Conservation (phyloP, 345 rosid species). For the Lepidium aucheri region DNA sequence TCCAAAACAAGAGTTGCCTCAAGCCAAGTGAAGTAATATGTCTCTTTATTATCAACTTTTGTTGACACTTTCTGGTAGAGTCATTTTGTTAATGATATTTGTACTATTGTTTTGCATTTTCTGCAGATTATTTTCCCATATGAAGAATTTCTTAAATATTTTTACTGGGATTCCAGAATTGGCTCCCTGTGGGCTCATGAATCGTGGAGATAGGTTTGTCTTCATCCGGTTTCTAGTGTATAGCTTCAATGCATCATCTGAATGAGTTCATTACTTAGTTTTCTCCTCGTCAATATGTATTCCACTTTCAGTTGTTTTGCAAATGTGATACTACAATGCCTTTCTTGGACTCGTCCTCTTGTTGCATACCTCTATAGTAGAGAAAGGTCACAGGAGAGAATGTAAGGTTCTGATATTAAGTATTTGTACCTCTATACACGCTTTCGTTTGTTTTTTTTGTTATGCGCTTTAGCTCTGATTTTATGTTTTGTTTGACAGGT, state of each 20-base stretch:
- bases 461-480: not conserved
- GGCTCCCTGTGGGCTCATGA: slow-evolving; percentile 88
- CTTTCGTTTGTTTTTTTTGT: not conserved
- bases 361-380: slow-evolving; percentile 85
- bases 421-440: not conserved
- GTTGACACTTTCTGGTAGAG: not conserved
- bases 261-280: not conserved
- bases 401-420: slow-evolving; percentile 35
- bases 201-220: slow-evolving; percentile 92
- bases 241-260: not conserved
- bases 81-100: slow-evolving; percentile 1
- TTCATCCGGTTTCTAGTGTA: not conserved
- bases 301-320: slow-evolving; percentile 76
- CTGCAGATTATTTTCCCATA: slow-evolving; percentile 86
- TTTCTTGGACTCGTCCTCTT: slow-evolving; percentile 79
- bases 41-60: not conserved
- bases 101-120: slow-evolving; percentile 6
- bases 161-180: slow-evolving; percentile 55
- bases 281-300: not conserved
- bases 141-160: slow-evolving; percentile 66
- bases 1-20: slow-evolving; percentile 32
- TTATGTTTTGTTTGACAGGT: slow-evolving; percentile 48
- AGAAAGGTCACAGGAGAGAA: slow-evolving; percentile 73
- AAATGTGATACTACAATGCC: slow-evolving; percentile 92
- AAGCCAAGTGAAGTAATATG: slow-evolving; percentile 51